Evolutionary conservation across 148 eudicot genomes (phyloP).

Genomic region (Spergularia marina): DNA sequence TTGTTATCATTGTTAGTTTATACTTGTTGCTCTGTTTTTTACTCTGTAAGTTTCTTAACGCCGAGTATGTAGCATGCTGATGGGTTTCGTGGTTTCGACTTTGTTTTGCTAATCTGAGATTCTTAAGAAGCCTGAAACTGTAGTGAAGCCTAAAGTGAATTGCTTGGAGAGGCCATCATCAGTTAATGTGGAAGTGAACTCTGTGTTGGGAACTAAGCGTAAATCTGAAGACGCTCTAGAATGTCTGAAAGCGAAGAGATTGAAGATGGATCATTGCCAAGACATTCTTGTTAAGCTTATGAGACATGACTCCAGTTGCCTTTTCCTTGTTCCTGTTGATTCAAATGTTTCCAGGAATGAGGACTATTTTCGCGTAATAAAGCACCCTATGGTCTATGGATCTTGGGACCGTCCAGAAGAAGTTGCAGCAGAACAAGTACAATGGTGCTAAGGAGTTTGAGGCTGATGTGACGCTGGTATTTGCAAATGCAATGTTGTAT

Average conservation of each 20-base stretch:
- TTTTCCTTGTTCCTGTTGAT: slow-evolving; percentile 63
- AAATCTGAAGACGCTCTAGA: slow-evolving; percentile 26
- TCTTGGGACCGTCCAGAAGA: slow-evolving; percentile 60
- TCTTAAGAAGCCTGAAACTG: too few species aligned
- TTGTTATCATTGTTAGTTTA: too few species aligned
- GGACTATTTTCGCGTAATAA: slow-evolving; percentile 60
- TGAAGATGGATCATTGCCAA: slow-evolving; percentile 27
- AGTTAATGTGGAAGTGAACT: neutral
- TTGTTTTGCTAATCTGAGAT: too few species aligned
- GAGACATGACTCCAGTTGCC: slow-evolving; percentile 30
- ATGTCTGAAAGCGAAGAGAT: slow-evolving; percentile 37
- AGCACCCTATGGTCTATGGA: too few species aligned
- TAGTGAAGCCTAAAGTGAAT: too few species aligned
- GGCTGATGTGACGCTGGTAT: slow-evolving; percentile 66
- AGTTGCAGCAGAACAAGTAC: slow-evolving; percentile 41
- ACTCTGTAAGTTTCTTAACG: too few species aligned
- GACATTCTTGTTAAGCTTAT: slow-evolving; percentile 45
- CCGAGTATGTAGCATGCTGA: too few species aligned
- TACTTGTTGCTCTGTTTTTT: too few species aligned
- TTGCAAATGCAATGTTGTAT: slow-evolving; percentile 11
- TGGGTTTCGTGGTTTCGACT: too few species aligned
- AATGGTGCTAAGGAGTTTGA: slow-evolving; percentile 48
- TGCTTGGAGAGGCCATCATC: too few species aligned
- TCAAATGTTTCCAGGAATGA: slow-evolving; percentile 30
- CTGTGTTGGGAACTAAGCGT: slow-evolving; percentile 43